Percentiles rank a stretch among this genome's conserved stretches.
Conservation (phyloP, 208 protist species). For the Balamuthia mandrillaris region DNA sequence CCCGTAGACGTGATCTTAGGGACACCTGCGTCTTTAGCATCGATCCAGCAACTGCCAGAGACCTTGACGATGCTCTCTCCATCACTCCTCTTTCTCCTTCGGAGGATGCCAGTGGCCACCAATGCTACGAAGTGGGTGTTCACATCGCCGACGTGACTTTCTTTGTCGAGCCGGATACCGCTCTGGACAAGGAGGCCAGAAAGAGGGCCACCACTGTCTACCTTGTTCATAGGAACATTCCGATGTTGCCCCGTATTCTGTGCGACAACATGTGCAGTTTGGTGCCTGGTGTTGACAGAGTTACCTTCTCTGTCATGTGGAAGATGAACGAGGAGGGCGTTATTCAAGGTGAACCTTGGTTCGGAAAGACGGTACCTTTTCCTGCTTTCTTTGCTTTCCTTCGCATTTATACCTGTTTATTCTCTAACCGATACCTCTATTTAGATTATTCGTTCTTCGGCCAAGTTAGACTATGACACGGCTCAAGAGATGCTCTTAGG, state of each 20-base stretch:
- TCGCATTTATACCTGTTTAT: not conserved
- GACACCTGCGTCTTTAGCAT: conserved; percentile 71
- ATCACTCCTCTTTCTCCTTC: not conserved
- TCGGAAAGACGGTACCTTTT: not conserved
- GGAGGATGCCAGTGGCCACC: conserved; percentile 41
- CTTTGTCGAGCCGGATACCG: conserved; percentile 75
- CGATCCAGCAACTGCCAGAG: conserved; percentile 77
- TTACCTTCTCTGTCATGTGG: conserved; percentile 84
- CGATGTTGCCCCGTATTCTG: conserved; percentile 67
- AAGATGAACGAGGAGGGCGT: conserved; percentile 62
- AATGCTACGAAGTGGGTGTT: conserved; percentile 77
- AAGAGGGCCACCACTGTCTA: conserved; percentile 82
- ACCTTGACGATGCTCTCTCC: conserved; percentile 82
- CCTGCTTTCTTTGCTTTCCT: not conserved
- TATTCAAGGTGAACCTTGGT: conserved; percentile 40
- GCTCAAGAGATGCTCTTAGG: conserved; percentile 74
- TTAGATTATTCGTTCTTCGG: conserved; percentile 78
- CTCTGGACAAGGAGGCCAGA: conserved; percentile 80
- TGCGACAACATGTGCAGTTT: conserved; percentile 88
- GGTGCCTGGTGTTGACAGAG: conserved; percentile 73
- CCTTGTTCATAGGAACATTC: conserved; percentile 74
- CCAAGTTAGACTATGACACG: conserved; percentile 71
- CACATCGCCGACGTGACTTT: conserved; percentile 92
- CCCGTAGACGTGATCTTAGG: conserved; percentile 65
- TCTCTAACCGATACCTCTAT: not conserved